Evolutionary conservation across 2,329 filamentous ascomycete genomes (phyloP).

Genomic region (Cryphonectria nitschkei): DNA sequence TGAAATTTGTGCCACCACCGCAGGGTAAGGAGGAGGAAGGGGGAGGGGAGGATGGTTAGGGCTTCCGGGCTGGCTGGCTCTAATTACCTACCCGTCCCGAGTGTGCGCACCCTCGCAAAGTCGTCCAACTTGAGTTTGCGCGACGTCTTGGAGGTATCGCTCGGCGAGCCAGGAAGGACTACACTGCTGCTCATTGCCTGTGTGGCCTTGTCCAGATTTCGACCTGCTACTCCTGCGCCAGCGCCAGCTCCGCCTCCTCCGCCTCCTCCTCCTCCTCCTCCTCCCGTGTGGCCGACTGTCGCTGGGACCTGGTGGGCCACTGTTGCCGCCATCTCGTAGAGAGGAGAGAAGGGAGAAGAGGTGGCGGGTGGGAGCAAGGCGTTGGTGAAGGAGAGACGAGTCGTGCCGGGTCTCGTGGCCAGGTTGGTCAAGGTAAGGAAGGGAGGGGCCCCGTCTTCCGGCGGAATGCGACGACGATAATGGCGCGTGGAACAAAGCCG

Average conservation of each 20-base stretch:
- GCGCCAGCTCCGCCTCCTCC: neutral
- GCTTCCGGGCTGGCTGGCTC: neutral
- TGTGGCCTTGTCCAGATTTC: constrained; percentile 24
- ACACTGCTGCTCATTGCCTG: constrained; percentile 8
- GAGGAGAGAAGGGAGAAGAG: neutral
- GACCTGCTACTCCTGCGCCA: constrained; percentile 9
- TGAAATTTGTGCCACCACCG: too few species aligned
- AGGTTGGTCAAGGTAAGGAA: neutral
- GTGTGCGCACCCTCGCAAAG: constrained; percentile 74
- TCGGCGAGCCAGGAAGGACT: constrained; percentile 29
- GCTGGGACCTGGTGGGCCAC: constrained; percentile 36
- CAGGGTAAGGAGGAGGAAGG: neutral
- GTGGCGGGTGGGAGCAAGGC: neutral
- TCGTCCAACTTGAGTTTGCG: constrained; percentile 53
- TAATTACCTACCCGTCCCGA: constrained; percentile 67
- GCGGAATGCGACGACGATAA: neutral
- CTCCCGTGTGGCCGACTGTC: constrained; percentile 31
- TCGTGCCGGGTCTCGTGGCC: neutral
- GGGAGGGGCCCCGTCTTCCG: neutral
- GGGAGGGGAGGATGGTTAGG: neutral
- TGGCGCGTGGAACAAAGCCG: neutral
- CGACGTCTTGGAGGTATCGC: constrained; percentile 36
- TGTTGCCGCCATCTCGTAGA: constrained; percentile 38
- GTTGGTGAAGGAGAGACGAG: neutral
- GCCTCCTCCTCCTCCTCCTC: constrained; percentile 8